A percentile compares a stretch with the other conserved stretches of the same genome.
Evolutionary conservation across 768 basidiomycete species (phyloP).

Genomic region (Rhodotorula babjevae): DNA sequence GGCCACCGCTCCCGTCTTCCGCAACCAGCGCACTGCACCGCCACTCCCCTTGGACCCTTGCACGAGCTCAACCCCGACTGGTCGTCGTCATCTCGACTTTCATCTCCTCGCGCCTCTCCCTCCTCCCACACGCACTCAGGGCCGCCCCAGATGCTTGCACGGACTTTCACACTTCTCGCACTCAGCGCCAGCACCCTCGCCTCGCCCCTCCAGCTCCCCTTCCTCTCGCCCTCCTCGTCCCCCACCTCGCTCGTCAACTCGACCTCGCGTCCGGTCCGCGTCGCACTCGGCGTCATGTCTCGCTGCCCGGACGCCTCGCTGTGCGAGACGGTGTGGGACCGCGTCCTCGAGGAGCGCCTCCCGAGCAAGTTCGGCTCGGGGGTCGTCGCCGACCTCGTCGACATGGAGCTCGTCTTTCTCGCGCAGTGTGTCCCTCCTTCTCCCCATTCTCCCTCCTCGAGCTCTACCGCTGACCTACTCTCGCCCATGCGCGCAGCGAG

Average conservation of each 20-base stretch:
- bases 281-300: conserved; percentile 62
- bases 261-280: conserved; percentile 48
- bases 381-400: conserved; percentile 55
- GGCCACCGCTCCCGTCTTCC: too few relatives aligned
- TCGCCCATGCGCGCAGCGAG: conserved; percentile 49
- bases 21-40: too few relatives aligned
- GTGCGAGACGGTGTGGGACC: conserved; percentile 72
- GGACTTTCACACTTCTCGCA: neutral
- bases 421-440: conserved; percentile 57
- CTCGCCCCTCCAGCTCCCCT: neutral
- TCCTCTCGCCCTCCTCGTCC: neutral
- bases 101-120: neutral
- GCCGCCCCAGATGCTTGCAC: neutral
- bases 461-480: too few relatives aligned
- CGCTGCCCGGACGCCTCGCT: conserved; percentile 75
- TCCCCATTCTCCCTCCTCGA: too few relatives aligned
- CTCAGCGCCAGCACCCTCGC: neutral
- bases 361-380: too few relatives aligned
- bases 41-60: too few relatives aligned
- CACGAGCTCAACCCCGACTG: too few relatives aligned
- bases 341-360: conserved; percentile 54
- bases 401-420: conserved; percentile 67
- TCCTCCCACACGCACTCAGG: neutral
- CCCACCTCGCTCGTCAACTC: neutral
- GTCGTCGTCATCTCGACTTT: too few relatives aligned